Percentiles rank a stretch among this genome's conserved stretches.
These are phyloP conservation scores for Pseudotsuga menziesii DNA, from an alignment of 75 land plant species.

Conservation along the genomic window DNA sequence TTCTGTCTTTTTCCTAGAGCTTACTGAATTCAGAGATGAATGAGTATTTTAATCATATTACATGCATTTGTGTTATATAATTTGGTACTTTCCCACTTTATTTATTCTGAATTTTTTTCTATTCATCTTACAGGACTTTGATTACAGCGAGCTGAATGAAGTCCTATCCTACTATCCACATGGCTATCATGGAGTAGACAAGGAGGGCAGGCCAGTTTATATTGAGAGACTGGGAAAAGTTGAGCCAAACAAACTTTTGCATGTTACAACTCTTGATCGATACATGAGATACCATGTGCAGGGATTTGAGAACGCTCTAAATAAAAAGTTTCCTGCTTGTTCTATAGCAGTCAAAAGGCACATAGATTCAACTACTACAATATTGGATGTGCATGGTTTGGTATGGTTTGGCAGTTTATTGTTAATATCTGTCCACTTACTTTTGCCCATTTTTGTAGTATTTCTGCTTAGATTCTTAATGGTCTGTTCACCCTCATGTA, in stretches of 20 bases:
- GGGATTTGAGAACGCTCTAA: constrained; percentile 65
- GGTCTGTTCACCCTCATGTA: no score
- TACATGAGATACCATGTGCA: constrained; percentile 71
- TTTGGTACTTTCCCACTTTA: background rate
- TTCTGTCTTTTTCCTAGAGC: no score
- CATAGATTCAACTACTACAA: constrained; percentile 81
- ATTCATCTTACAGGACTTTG: constrained; percentile 51
- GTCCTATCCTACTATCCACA: constrained; percentile 74
- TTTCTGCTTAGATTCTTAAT: background rate
- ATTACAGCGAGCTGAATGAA: constrained; percentile 53
- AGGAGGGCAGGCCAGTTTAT: constrained; percentile 84
- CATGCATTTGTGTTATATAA: background rate
- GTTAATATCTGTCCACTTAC: background rate
- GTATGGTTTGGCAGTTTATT: constrained; percentile 30
- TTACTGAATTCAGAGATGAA: background rate
- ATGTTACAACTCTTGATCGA: constrained; percentile 74
- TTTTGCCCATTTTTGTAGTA: background rate
- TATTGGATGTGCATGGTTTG: constrained; percentile 84
- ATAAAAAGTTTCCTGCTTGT: constrained; percentile 72
- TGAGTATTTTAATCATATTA: background rate
- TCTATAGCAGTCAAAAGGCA: constrained; percentile 76
- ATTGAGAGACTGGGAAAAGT: constrained; percentile 76
- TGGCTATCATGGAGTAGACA: constrained; percentile 83
- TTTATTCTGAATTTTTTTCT: background rate
- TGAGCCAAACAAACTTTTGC: constrained; percentile 68